Conservation (phyloP, 306 rosid species). For the Adenanthera pavonina region DNA sequence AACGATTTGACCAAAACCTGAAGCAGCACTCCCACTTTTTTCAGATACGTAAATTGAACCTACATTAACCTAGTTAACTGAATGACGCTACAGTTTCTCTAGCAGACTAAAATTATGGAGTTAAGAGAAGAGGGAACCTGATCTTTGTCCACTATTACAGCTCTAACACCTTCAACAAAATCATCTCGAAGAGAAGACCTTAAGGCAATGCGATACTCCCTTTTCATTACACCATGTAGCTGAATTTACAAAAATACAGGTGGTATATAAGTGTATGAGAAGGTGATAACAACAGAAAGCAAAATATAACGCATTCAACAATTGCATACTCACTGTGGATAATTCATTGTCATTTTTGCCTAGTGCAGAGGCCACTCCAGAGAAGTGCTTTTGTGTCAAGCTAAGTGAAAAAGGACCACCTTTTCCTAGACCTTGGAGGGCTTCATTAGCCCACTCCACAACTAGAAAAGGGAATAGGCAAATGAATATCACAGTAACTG, state of each 20-base stretch:
- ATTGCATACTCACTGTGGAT: constrained; percentile 66
- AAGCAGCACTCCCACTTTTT: background rate
- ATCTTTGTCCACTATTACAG: constrained; percentile 94
- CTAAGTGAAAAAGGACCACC: constrained; percentile 96
- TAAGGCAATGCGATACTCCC: constrained; percentile 87
- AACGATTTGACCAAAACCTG: constrained; percentile 6
- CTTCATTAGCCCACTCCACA: constrained; percentile 93
- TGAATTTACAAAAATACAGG: constrained; percentile 45
- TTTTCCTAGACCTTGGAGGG: constrained; percentile 88
- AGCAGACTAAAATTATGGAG: constrained; percentile 14
- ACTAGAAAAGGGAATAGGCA: constrained; percentile 53
- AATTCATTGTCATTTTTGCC: constrained; percentile 59
- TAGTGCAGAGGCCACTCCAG: constrained; percentile 75
- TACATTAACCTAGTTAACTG: background rate
- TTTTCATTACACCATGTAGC: constrained; percentile 86
- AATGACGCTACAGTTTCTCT: constrained; percentile 19
- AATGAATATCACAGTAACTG: constrained; percentile 14
- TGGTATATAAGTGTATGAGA: background rate
- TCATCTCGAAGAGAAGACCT: constrained; percentile 82
- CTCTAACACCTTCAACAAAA: constrained; percentile 96
- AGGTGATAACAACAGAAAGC: background rate
- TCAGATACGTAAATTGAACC: constrained; percentile 24
- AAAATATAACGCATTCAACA: background rate
- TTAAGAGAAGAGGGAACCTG: constrained; percentile 64
- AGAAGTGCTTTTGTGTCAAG: constrained; percentile 79